phyloP scores from a whole-genome alignment of 1,139 yeast genomes.

The Arxiozyma slooffiae region DNA sequence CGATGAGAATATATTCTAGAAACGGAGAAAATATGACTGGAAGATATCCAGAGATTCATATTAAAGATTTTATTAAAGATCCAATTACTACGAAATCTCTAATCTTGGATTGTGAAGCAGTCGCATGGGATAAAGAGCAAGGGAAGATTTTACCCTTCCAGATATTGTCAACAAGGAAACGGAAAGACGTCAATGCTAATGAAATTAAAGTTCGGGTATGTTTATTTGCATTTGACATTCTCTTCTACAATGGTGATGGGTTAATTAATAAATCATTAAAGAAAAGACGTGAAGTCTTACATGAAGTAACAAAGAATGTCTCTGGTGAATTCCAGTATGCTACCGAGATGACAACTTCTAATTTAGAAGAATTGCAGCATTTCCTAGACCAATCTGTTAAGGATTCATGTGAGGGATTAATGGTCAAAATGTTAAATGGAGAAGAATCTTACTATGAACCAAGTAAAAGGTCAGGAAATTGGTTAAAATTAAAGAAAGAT shows the following conservation, averaged over 20 bases:
- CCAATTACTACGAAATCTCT: conserved; percentile 37
- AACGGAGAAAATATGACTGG: conserved; percentile 96
- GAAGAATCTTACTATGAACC: conserved; percentile 83
- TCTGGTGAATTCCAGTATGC: conserved; percentile 82
- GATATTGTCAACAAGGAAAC: conserved; percentile 79
- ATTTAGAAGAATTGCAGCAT: conserved; percentile 69
- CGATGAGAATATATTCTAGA: conserved; percentile 73
- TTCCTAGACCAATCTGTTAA: conserved; percentile 84
- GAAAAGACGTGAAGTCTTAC: conserved; percentile 58
- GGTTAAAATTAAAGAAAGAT: conserved; percentile 93
- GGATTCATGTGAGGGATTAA: conserved; percentile 89
- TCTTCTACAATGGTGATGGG: conserved; percentile 63
- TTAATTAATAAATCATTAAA: conserved; percentile 56
- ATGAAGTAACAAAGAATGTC: conserved; percentile 47
- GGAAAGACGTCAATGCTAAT: conserved; percentile 81
- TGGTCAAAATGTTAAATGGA: conserved; percentile 87
- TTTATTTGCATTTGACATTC: conserved; percentile 79
- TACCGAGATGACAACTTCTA: conserved; percentile 58
- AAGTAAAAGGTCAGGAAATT: conserved; percentile 84
- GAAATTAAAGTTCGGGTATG: conserved; percentile 88
- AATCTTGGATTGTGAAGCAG: conserved; percentile 93
- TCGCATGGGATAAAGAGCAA: conserved; percentile 85
- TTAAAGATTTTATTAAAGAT: conserved; percentile 48
- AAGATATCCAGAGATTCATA: conserved; percentile 83
- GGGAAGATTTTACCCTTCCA: conserved; percentile 85